phyloP scores from a whole-genome alignment of 192 early-diverging fungal genomes.

The Coemansia biformis region DNA sequence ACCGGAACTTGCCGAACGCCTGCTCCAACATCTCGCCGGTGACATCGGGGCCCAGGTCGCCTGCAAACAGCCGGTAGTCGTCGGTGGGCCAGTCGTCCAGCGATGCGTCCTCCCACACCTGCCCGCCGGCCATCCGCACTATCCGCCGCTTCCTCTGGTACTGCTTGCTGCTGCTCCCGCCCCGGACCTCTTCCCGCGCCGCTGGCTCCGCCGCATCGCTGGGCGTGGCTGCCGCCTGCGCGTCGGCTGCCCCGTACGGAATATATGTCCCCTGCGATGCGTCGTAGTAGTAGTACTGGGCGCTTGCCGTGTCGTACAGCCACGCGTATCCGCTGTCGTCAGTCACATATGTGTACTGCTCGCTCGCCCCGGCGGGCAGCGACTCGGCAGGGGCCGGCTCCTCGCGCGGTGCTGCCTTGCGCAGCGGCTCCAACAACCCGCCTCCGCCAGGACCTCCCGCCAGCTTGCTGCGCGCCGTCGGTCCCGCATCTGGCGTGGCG shows the following conservation, averaged over 20 bases:
- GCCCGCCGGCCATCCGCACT: conserved; percentile 80
- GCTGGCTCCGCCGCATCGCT: neutral
- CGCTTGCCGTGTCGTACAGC: conserved; percentile 32
- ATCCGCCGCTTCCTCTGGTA: conserved; percentile 60
- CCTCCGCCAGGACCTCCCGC: too few relatives aligned
- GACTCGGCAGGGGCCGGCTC: too few relatives aligned
- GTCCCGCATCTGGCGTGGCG: too few relatives aligned
- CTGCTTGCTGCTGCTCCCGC: conserved; percentile 15
- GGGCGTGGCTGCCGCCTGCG: conserved; percentile 1
- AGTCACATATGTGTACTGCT: conserved; percentile 44
- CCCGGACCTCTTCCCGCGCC: neutral
- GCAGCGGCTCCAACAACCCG: too few relatives aligned
- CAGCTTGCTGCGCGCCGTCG: too few relatives aligned
- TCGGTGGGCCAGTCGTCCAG: conserved; percentile 83
- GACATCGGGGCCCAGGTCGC: conserved; percentile 92
- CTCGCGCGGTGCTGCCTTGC: too few relatives aligned
- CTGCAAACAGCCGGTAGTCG: conserved; percentile 90
- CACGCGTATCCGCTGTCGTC: conserved; percentile 41
- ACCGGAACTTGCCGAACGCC: conserved; percentile 81
- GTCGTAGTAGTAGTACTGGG: conserved; percentile 51
- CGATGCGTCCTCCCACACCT: conserved; percentile 88
- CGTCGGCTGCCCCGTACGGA: conserved; percentile 9
- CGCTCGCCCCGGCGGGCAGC: too few relatives aligned
- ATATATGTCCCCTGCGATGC: conserved; percentile 19
- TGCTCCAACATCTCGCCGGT: conserved; percentile 74